Evolutionary conservation across 2,329 filamentous ascomycete genomes (phyloP), one percentile per base, ranked within the genome.

Genomic region (Trichoderma koningiopsis): DNA sequence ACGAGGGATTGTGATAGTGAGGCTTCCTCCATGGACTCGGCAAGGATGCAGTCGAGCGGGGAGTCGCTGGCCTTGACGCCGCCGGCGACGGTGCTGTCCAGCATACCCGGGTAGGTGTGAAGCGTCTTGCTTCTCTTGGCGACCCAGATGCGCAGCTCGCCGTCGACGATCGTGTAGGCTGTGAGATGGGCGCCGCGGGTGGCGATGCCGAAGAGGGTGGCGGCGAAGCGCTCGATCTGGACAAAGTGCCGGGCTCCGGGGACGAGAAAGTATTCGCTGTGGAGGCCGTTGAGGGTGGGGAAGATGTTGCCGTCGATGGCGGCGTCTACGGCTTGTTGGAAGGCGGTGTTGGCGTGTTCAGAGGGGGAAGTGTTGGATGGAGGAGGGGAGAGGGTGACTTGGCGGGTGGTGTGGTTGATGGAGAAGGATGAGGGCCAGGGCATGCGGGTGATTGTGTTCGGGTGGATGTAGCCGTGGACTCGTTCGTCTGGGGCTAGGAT

Each of bases 21-120:
- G 0, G 92, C 92, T 77, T 96, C 92, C 79, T 96, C 92, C 40
- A 82, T 85, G 2, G 88, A 87, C 78, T 96, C 92, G 56, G 91
- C 86, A 29, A 93, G 82, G 70, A 94, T 83, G 75, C 89, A 91
- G 68, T 89, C 88, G 37, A 89, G 87, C 0, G 91, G 89, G 2
- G 79, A 82, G 76, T 94, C 88, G 1, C 86, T 86, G 0, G 90
- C 87, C 67, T 89, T 87, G 74, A 94, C 88, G 0, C 92, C 92
- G 3, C 92, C 92, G 0, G 92, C 92, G 16, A 94, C 92, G 7
- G 91, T 91, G 75, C 93, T 95, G 76, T 96, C 92, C 68, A 94
- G 83, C 84, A 92, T 89, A 4, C 88, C 87, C 0, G 89, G 89
- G 74, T 92, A 94, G 0, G 91, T 94, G 77, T 90, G 87, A 75